A percentile compares a stretch with the other conserved stretches of the same genome.
phyloP scores from a whole-genome alignment of 371 early-diverging fungal genomes.

The Actinomucor elegans region DNA sequence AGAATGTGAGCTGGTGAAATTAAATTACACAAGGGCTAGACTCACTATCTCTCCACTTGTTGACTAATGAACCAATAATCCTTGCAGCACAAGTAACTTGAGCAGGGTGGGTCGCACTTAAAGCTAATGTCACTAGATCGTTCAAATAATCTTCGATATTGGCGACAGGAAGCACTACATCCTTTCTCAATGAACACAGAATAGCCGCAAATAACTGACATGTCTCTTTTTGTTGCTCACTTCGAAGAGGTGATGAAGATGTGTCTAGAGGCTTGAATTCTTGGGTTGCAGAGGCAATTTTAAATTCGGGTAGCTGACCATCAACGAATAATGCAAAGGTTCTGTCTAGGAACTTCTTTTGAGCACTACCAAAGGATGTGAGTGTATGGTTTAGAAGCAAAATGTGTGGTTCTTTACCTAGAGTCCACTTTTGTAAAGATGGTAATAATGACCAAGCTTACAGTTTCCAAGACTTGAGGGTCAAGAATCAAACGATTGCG shows the following conservation, averaged over 20 bases:
- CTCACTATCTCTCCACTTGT: conserved; percentile 62
- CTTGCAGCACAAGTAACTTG: conserved; percentile 48
- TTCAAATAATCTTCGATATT: conserved; percentile 49
- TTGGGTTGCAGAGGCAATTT: background rate
- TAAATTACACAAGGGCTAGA: background rate
- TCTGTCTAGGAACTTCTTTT: conserved; percentile 47
- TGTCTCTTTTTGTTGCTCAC: conserved; percentile 44
- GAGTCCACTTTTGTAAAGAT: conserved; percentile 48
- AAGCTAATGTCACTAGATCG: conserved; percentile 45
- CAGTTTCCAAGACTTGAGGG: conserved; percentile 33
- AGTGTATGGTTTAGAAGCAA: no score
- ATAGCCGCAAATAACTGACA: conserved; percentile 54
- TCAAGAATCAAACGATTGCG: conserved; percentile 26
- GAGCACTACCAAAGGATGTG: no score
- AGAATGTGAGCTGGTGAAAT: background rate
- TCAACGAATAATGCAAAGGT: conserved; percentile 50
- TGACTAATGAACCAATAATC: conserved; percentile 58
- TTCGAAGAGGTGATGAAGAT: background rate
- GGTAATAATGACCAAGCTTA: conserved; percentile 46
- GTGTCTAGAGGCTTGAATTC: conserved; percentile 11
- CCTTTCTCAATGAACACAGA: conserved; percentile 55
- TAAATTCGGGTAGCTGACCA: conserved; percentile 37
- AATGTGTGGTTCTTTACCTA: no score
- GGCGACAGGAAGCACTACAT: conserved; percentile 53
- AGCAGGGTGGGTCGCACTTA: conserved; percentile 33